Conservation (phyloP, 257 asterid genomes). For the Gentiana dahurica region DNA sequence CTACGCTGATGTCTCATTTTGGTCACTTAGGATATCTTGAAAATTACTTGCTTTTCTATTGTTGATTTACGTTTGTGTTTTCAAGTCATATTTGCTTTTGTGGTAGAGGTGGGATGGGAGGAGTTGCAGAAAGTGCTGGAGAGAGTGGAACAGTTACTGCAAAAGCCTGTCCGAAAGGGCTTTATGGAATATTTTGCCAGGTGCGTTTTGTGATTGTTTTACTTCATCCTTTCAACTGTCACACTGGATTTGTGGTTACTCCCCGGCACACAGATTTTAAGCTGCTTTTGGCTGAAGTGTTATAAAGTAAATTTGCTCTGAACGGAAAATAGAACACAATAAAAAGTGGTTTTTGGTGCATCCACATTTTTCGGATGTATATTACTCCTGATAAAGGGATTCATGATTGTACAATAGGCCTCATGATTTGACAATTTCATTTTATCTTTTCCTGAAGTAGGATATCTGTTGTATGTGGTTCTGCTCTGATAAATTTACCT, state of each 20-base stretch:
- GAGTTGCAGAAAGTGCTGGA: conserved; percentile 53
- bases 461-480: background rate
- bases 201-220: conserved; percentile 20
- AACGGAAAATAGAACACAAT: background rate
- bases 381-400: no score
- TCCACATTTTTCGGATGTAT: background rate
- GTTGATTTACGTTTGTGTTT: background rate
- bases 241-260: background rate
- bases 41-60: background rate
- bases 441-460: no score
- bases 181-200: conserved; percentile 85
- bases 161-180: conserved; percentile 94
- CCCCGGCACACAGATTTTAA: background rate
- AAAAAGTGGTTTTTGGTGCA: background rate
- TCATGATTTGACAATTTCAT: no score
- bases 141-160: conserved; percentile 85
- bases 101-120: conserved; percentile 85
- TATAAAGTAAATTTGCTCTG: background rate
- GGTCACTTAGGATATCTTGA: no score
- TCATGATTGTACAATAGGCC: no score
- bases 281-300: background rate
- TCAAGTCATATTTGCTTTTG: conserved; percentile 10
- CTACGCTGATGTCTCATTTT: background rate
- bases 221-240: background rate
- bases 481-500: conserved; percentile 1